Percentiles rank a stretch among this genome's conserved stretches.
Conservation (phyloP, 805 yeast genomes). For the Hanseniaspora taiwanica region DNA sequence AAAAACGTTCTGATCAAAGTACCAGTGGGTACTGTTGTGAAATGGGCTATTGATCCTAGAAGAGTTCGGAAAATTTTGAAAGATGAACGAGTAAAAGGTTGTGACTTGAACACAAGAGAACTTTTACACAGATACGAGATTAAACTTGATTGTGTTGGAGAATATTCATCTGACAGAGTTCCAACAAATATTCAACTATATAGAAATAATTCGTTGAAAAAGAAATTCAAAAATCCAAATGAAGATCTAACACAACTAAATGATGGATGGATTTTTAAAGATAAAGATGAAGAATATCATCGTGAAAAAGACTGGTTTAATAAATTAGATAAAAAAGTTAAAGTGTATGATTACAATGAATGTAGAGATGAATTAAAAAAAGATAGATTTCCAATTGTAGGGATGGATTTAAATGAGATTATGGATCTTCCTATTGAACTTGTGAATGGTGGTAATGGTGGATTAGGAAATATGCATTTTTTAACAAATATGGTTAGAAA, state of each 20-base stretch:
- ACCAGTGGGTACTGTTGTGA: conserved; percentile 80
- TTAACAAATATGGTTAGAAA: conserved; percentile 71
- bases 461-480: conserved; percentile 94
- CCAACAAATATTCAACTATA: conserved; percentile 44
- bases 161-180: conserved; percentile 14
- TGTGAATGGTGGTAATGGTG: conserved; percentile 82
- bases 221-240: conserved; percentile 46
- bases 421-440: conserved; percentile 56
- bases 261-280: conserved; percentile 70
- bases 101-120: conserved; percentile 11
- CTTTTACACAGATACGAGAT: conserved; percentile 12
- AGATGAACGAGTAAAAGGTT: conserved; percentile 6
- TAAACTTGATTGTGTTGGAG: conserved; percentile 25
- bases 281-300: conserved; percentile 56
- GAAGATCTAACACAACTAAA: conserved; percentile 20
- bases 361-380: conserved; percentile 41
- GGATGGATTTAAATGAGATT: conserved; percentile 56
- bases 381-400: conserved; percentile 72
- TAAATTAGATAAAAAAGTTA: conserved; percentile 50
- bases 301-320: conserved; percentile 50
- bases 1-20: conserved; percentile 68
- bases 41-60: conserved; percentile 72
- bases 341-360: conserved; percentile 45
- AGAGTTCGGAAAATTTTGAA: conserved; percentile 25
- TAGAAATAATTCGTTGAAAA: conserved; percentile 23